Evolutionary conservation across 2,329 filamentous ascomycete species (phyloP).

Genomic region (Cercospora sp.): DNA sequence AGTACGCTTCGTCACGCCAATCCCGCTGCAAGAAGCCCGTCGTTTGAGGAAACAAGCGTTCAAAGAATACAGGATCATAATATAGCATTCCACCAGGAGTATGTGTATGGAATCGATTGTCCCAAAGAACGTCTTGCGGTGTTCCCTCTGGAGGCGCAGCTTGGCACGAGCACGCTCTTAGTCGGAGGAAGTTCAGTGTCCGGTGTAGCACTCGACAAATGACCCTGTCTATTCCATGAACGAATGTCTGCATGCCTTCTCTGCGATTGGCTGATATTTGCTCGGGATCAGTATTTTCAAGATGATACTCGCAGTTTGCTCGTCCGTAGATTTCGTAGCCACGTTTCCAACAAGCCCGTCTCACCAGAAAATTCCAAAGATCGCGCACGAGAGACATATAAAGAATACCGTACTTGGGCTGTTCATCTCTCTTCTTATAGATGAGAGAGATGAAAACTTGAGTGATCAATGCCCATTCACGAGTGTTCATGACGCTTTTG

Average conservation of each 20-base stretch:
- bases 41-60: background rate
- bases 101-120: background rate
- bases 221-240: background rate
- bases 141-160: background rate
- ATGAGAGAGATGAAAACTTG: background rate
- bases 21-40: background rate
- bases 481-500: background rate
- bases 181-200: background rate
- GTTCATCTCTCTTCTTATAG: background rate
- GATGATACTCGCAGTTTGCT: background rate
- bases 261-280: background rate
- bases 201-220: background rate
- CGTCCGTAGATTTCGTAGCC: background rate
- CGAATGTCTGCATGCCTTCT: background rate
- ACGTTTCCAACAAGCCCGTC: background rate
- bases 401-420: background rate
- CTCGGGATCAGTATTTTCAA: background rate
- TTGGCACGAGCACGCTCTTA: background rate
- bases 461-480: background rate
- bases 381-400: background rate
- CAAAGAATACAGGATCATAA: background rate
- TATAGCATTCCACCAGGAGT: background rate
- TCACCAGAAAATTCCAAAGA: background rate
- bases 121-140: background rate
- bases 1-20: background rate